These are phyloP conservation scores for Aureobasidium subglaciale DNA, from an alignment of 2,329 filamentous ascomycete genomes.

Conservation along the genomic window DNA sequence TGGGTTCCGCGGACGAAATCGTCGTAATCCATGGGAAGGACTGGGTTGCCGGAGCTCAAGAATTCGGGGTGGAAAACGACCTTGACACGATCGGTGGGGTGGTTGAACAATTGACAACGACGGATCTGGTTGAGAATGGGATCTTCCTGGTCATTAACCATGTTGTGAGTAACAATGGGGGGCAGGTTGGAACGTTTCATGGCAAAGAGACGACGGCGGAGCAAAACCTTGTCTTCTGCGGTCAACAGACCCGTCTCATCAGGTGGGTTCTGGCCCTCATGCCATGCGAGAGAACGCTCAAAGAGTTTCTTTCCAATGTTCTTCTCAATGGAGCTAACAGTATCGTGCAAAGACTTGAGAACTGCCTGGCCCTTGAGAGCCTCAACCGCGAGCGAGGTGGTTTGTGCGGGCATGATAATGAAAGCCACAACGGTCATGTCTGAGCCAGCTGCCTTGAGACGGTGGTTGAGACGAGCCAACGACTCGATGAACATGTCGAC, in stretches of 20 bases:
- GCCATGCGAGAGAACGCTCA: constrained; percentile 90
- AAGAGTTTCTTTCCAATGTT: constrained; percentile 91
- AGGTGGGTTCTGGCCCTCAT: constrained; percentile 85
- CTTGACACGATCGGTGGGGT: constrained; percentile 91
- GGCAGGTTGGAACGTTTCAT: constrained; percentile 91
- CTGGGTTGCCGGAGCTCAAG: constrained; percentile 88
- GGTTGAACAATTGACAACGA: constrained; percentile 94
- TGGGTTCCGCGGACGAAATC: constrained; percentile 97
- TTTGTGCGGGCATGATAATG: constrained; percentile 97
- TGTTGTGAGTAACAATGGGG: constrained; percentile 97
- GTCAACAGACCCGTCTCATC: constrained; percentile 96
- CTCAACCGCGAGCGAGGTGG: constrained; percentile 88
- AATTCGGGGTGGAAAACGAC: constrained; percentile 98
- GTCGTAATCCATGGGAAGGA: constrained; percentile 92
- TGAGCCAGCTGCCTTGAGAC: constrained; percentile 74
- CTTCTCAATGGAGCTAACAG: constrained; percentile 83
- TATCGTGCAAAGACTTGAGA: constrained; percentile 91
- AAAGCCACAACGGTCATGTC: constrained; percentile 95
- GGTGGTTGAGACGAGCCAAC: constrained; percentile 86
- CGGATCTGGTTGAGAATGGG: constrained; percentile 94
- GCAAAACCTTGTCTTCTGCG: constrained; percentile 81
- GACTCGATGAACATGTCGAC: constrained; percentile 99
- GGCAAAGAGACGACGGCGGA: constrained; percentile 85
- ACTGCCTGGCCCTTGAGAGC: constrained; percentile 94
- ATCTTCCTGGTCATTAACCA: constrained; percentile 89